phyloP scores from a whole-genome alignment of 2,329 filamentous ascomycete genomes.

The Claviceps sp. region DNA sequence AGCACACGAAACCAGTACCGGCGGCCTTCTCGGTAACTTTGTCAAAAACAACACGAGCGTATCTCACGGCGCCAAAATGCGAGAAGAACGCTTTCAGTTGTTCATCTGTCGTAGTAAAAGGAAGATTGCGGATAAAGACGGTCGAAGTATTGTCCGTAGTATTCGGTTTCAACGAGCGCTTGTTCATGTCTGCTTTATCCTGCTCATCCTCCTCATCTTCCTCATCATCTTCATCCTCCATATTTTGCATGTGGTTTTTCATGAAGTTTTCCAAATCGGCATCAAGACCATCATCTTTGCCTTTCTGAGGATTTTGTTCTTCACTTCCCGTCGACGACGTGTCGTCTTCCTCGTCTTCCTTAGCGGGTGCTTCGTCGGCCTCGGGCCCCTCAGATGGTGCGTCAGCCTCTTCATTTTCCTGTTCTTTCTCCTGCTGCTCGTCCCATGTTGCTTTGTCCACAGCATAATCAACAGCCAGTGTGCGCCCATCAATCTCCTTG shows the following conservation, averaged over 20 bases:
- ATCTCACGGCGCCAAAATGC: conserved; percentile 79
- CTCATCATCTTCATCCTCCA: conserved; percentile 43
- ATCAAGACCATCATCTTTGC: conserved; percentile 28
- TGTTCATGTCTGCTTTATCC: conserved; percentile 24
- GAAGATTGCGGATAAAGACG: conserved; percentile 85
- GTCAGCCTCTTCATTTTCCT: conserved; percentile 21
- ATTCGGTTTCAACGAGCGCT: conserved; percentile 15
- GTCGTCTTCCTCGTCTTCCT: conserved; percentile 15
- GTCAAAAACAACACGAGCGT: conserved; percentile 85
- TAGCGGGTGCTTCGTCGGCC: conserved; percentile 17
- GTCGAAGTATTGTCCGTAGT: conserved; percentile 58
- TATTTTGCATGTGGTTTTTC: conserved; percentile 42
- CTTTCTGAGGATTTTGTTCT: conserved; percentile 14
- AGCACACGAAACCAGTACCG: conserved; percentile 92
- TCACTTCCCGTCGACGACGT: conserved; percentile 13
- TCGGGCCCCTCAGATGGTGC: conserved; percentile 20
- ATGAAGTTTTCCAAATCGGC: conserved; percentile 41
- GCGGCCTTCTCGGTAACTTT: conserved; percentile 72
- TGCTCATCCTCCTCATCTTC: conserved; percentile 39
- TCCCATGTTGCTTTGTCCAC: conserved; percentile 86
- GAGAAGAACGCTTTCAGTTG: conserved; percentile 72
- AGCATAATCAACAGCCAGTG: conserved; percentile 90
- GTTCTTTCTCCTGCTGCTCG: conserved; percentile 36
- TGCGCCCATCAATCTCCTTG: conserved; percentile 76
- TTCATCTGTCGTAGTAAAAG: conserved; percentile 77